Conservation (phyloP, 2,329 filamentous ascomycete genomes). For the Diaporthe ampelina region DNA sequence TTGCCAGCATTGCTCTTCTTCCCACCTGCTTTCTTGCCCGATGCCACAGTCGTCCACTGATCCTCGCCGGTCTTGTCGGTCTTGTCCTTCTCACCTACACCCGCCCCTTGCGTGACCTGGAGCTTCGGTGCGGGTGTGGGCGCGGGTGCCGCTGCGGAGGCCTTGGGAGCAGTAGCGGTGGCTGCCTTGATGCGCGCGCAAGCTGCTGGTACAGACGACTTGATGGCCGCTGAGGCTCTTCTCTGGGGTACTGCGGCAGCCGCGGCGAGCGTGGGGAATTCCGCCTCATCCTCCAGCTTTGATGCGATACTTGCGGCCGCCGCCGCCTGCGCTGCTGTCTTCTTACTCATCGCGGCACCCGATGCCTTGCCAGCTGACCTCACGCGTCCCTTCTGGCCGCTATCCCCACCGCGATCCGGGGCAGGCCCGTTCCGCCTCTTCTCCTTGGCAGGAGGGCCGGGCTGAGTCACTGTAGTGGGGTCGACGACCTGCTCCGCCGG, state of each 20-base stretch:
- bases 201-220: conserved; percentile 1
- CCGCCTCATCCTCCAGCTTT: not conserved
- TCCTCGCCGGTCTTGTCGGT: not conserved
- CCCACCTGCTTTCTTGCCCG: conserved; percentile 29
- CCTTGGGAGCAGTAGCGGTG: not conserved
- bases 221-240: conserved; percentile 23
- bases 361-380: not conserved
- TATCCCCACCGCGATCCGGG: conserved; percentile 9
- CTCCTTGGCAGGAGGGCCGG: conserved; percentile 35
- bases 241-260: conserved; percentile 28
- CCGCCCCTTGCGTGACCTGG: not conserved
- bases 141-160: not conserved
- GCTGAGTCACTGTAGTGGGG: conserved; percentile 29
- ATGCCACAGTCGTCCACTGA: conserved; percentile 34
- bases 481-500: conserved; percentile 39
- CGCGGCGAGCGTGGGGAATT: conserved; percentile 34
- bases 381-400: not conserved
- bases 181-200: not conserved
- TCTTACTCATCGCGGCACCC: not conserved
- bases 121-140: not conserved
- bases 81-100: not conserved
- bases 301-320: not conserved
- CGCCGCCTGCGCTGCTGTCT: conserved; percentile 5
- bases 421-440: conserved; percentile 15
- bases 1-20: not conserved